Evolutionary conservation across 805 yeast genomes (phyloP).

Genomic region (Candida anglica): DNA sequence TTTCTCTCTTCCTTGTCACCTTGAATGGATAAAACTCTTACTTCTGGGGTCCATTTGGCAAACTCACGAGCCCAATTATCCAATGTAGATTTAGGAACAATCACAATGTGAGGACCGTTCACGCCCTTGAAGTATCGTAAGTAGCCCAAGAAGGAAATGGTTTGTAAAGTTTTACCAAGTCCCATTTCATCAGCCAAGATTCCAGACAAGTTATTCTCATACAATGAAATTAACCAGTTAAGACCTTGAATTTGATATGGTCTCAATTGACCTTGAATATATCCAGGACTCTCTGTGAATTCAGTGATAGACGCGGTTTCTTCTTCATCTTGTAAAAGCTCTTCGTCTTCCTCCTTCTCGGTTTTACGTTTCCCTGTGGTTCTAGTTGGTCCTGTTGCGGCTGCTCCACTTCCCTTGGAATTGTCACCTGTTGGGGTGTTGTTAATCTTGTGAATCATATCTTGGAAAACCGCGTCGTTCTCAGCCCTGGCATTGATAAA

Average conservation of each 20-base stretch:
- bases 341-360: conserved; percentile 77
- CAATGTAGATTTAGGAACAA: conserved; percentile 77
- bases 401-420: background rate
- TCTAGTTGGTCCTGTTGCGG: conserved; percentile 4
- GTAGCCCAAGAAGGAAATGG: conserved; percentile 72
- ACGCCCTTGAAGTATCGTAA: conserved; percentile 56
- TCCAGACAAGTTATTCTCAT: conserved; percentile 67
- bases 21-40: conserved; percentile 62
- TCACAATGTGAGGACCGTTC: conserved; percentile 70
- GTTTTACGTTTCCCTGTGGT: conserved; percentile 44
- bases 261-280: conserved; percentile 56
- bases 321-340: conserved; percentile 59
- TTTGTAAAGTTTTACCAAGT: conserved; percentile 75
- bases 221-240: conserved; percentile 70
- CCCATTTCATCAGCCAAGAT: conserved; percentile 88
- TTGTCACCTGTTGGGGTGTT: conserved; percentile 3
- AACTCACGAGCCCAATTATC: conserved; percentile 82
- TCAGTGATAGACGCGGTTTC: conserved; percentile 35
- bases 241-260: conserved; percentile 79
- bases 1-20: conserved; percentile 72
- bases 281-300: conserved; percentile 49
- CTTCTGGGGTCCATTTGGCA: conserved; percentile 76
- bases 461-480: conserved; percentile 53
- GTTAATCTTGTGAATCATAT: conserved; percentile 44
- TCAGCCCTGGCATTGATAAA: conserved; percentile 63